Evolutionary conservation across 1,284 basidiomycete genomes (phyloP).

Genomic region (Tylopilus sp.): DNA sequence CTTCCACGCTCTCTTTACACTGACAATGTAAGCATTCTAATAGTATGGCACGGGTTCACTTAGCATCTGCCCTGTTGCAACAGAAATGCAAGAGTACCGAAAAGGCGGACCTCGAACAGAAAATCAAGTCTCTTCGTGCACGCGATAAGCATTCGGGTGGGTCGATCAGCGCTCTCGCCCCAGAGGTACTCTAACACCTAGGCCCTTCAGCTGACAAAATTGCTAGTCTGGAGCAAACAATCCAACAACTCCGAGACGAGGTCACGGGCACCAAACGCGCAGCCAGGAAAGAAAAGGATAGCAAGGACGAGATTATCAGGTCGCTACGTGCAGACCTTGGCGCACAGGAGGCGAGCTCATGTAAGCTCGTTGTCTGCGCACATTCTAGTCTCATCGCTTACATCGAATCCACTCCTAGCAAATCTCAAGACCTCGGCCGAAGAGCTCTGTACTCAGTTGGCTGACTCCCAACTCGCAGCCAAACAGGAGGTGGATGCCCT

Average conservation of each 20-base stretch:
- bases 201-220: background rate
- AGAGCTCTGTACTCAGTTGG: background rate
- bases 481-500: background rate
- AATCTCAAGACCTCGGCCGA: background rate
- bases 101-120: too few relatives aligned
- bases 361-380: background rate
- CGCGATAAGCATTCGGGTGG: background rate
- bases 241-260: background rate
- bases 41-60: too few relatives aligned
- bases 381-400: background rate
- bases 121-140: background rate
- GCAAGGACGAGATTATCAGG: background rate
- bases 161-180: background rate
- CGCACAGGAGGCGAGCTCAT: background rate
- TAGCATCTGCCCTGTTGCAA: too few relatives aligned
- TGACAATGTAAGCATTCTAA: too few relatives aligned
- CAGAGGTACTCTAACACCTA: background rate
- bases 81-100: too few relatives aligned
- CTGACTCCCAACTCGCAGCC: background rate
- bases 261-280: background rate
- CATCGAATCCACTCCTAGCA: background rate
- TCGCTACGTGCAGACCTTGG: background rate
- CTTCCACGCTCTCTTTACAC: background rate
- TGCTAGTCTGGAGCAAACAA: background rate
- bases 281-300: background rate